Evolutionary conservation across 2,329 filamentous ascomycete genomes (phyloP).

Genomic region (Alternaria consortialis): DNA sequence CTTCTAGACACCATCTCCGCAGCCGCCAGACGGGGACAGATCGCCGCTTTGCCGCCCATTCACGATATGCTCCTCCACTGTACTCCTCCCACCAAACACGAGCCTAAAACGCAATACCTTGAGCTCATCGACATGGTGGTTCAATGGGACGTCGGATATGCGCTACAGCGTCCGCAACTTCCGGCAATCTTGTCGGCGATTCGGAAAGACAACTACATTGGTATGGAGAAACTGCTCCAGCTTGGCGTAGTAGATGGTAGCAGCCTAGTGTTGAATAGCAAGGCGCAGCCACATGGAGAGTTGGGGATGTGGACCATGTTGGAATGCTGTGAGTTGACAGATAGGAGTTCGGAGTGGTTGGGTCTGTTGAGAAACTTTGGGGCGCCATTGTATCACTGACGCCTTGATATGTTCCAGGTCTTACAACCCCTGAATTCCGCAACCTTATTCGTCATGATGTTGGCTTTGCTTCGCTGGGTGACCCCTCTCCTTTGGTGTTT

Average conservation of each 20-base stretch:
- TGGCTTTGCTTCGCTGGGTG: not conserved
- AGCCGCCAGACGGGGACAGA: constrained; percentile 22
- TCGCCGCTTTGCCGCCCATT: constrained; percentile 26
- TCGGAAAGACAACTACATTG: constrained; percentile 27
- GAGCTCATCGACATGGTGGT: constrained; percentile 26
- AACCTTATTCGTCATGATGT: not conserved
- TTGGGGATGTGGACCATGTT: constrained; percentile 26
- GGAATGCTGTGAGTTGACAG: constrained; percentile 30
- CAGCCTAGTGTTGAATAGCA: constrained; percentile 28
- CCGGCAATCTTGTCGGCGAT: constrained; percentile 29
- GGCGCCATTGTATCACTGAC: constrained; percentile 22
- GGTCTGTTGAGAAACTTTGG: constrained; percentile 29
- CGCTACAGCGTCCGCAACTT: constrained; percentile 23
- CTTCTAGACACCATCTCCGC: constrained; percentile 27
- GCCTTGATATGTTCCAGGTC: not conserved
- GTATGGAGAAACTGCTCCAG: constrained; percentile 24
- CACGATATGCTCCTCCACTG: constrained; percentile 26
- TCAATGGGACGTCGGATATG: constrained; percentile 25
- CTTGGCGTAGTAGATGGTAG: constrained; percentile 22
- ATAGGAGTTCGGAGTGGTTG: constrained; percentile 29
- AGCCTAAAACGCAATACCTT: constrained; percentile 16
- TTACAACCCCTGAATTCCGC: not conserved
- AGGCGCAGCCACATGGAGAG: constrained; percentile 26
- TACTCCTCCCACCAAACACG: constrained; percentile 6
- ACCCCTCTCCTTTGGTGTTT: not conserved